Evolutionary conservation across 192 early-diverging fungal genomes (phyloP).

Genomic region (Backusella parvicylindrica): DNA sequence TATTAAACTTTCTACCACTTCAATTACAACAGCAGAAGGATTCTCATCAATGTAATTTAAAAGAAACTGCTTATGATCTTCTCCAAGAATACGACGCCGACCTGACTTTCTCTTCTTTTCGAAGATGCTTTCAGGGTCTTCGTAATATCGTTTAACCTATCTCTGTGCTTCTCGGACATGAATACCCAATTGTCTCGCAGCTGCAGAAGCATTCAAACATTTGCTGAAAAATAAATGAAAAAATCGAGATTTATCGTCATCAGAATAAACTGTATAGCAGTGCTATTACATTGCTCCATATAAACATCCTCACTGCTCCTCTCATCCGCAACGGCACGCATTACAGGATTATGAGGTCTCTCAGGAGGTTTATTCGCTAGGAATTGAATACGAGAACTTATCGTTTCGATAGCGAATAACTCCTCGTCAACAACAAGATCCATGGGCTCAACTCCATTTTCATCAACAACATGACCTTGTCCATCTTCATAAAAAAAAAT

Average conservation of each 20-base stretch:
- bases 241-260: too few species aligned
- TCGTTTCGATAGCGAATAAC: too few species aligned
- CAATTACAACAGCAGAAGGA: too few species aligned
- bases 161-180: background rate
- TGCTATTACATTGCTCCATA: slow-evolving; percentile 6
- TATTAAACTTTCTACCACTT: background rate
- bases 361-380: slow-evolving; percentile 4
- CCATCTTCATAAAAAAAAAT: slow-evolving; percentile 17
- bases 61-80: slow-evolving; percentile 11
- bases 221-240: background rate
- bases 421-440: slow-evolving; percentile 16
- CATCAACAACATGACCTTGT: slow-evolving; percentile 12
- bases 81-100: slow-evolving; percentile 7
- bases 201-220: slow-evolving; percentile 7
- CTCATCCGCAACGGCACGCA: background rate
- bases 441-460: slow-evolving; percentile 14
- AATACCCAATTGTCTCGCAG: slow-evolving; percentile 9
- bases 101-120: slow-evolving; percentile 10
- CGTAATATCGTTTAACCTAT: slow-evolving; percentile 5
- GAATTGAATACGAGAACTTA: slow-evolving; percentile 10
- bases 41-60: too few species aligned
- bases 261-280: background rate
- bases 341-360: background rate
- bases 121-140: slow-evolving; percentile 15
- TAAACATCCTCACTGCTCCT: background rate